Evolutionary conservation across 306 rosid genomes (phyloP).

Genomic region (Purshia tridentata): DNA sequence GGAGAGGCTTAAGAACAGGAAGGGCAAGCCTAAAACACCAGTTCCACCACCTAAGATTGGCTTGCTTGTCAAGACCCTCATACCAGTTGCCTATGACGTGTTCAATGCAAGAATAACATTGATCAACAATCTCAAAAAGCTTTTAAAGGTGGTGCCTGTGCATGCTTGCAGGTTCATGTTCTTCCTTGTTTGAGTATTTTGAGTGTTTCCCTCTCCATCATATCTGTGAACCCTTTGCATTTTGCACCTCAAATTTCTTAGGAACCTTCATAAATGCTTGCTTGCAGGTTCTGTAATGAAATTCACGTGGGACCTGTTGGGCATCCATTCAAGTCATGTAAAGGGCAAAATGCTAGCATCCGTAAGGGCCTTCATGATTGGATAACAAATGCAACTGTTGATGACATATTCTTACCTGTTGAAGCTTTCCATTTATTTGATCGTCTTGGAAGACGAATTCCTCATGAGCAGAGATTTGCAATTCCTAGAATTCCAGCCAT

Average conservation of each 20-base stretch:
- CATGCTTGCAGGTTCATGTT: constrained; percentile 86
- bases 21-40: constrained; percentile 59
- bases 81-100: constrained; percentile 70
- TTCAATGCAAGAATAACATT: constrained; percentile 74
- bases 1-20: constrained; percentile 77
- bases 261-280: not conserved
- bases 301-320: constrained; percentile 90
- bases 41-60: constrained; percentile 80
- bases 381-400: constrained; percentile 58
- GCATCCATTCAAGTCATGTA: constrained; percentile 92
- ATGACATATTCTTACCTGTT: constrained; percentile 70
- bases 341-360: constrained; percentile 52
- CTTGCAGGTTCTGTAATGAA: constrained; percentile 85
- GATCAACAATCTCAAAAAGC: constrained; percentile 89
- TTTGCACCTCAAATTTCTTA: too few relatives aligned
- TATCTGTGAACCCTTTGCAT: too few relatives aligned
- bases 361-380: constrained; percentile 81
- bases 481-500: constrained; percentile 86
- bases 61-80: constrained; percentile 69
- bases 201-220: too few relatives aligned
- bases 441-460: constrained; percentile 72
- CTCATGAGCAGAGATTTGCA: constrained; percentile 71
- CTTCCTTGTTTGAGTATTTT: constrained; percentile 15
- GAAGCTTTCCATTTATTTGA: constrained; percentile 86
- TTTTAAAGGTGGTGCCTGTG: constrained; percentile 69